These are phyloP conservation scores for Wickerhamomyces pijperi DNA, from an alignment of 805 yeast genomes.

Conservation along the genomic window DNA sequence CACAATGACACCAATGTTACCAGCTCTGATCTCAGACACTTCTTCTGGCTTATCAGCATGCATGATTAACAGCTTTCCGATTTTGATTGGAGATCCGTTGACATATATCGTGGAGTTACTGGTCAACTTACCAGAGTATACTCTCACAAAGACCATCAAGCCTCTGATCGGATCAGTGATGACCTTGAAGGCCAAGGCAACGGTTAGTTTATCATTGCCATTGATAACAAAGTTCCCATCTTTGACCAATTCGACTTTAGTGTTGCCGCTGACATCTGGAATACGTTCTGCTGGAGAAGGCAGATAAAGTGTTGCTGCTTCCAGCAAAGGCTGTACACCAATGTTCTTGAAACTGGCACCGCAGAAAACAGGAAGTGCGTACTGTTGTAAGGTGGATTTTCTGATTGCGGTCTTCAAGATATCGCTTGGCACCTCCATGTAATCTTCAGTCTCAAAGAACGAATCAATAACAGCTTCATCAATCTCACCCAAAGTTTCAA, in stretches of 20 bases:
- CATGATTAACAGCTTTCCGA: constrained; percentile 67
- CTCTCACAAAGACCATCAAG: constrained; percentile 73
- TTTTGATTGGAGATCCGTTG: constrained; percentile 52
- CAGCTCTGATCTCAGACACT: constrained; percentile 50
- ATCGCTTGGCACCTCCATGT: constrained; percentile 47
- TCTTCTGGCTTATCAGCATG: constrained; percentile 82
- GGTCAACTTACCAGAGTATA: constrained; percentile 70
- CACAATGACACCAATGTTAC: constrained; percentile 76
- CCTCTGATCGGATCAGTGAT: constrained; percentile 79
- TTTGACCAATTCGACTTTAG: constrained; percentile 27
- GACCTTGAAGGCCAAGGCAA: constrained; percentile 88
- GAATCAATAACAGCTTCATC: constrained; percentile 72
- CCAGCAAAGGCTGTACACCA: constrained; percentile 91
- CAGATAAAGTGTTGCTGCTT: constrained; percentile 64
- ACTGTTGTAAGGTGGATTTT: constrained; percentile 44
- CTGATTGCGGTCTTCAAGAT: constrained; percentile 52
- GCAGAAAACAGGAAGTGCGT: constrained; percentile 72
- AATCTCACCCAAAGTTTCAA: constrained; percentile 75
- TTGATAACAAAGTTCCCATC: constrained; percentile 39
- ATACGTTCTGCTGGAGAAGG: constrained; percentile 70
- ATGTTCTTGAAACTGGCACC: constrained; percentile 89
- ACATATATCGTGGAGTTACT: constrained; percentile 57
- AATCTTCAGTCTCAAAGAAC: constrained; percentile 67
- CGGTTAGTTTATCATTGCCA: constrained; percentile 46
- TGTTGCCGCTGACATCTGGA: constrained; percentile 36